Evolutionary conservation across 495 filamentous ascomycete genomes (phyloP), one percentile per base, ranked within the genome.

Genomic region (Pyrenopolyporus hunteri): DNA sequence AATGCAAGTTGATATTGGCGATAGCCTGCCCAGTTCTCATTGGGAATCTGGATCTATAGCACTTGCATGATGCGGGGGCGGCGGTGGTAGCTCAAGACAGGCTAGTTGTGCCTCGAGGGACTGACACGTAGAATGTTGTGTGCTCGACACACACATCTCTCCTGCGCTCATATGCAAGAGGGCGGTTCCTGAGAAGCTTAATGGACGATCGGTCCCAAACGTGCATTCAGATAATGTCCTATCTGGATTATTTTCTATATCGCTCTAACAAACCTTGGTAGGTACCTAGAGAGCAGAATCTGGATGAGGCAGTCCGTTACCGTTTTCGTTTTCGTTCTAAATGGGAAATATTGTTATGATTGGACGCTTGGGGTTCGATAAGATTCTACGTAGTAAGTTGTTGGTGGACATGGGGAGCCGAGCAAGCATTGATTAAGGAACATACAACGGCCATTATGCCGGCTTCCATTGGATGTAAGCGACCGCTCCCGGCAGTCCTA

Each of bases 91-190:
- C 63, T 60, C 57, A 52, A 53, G 39, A 47, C 13, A 43, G 52
- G 17, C 47, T 57, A 44, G 33, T 61, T 57, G 52, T 57, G 45
- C 57, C 68, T 71, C 57, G 57, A 32, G 39, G 47, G 65, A 71
- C 57, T 68, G 68, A 69, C 68, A 71, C 68, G 68, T 71, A 66
- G 68, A 64, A 64, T 33, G 57, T 66, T 57, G 50, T 53, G 32
- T 49, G 59, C 53, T 50, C 47, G 53, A 67, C 59, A 57, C 44
- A 64, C 59, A 49, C 49, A 60, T 57, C 59, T 58, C 59, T 53
- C 63, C 58, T 63, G 47, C 35, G 35, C 46, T 29, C 20, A 42
- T 37, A 70, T 67, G 57, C 67, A 59, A 58, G 56, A 67, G 26
- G 51, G 52, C 54, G 36, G 59, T 52, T 60, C 59, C 54, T 54